Base-by-base conservation (phyloP, 1,284 basidiomycete genomes). In the Porphyrellus sp. region DNA sequence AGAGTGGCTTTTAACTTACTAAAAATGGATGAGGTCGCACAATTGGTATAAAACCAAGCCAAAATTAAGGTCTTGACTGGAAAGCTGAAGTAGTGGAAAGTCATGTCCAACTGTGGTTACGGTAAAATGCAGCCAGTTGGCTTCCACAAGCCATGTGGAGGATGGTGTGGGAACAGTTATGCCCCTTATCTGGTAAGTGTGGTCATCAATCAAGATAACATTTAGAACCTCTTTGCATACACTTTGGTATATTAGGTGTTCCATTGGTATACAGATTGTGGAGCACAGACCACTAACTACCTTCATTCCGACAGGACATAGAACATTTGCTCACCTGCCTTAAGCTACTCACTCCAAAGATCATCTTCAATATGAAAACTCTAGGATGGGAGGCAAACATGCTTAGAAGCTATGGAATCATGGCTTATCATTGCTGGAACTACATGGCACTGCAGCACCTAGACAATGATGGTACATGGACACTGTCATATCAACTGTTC, bases 391-490 rank as follows among this genome's bases (percentile, higher is more conserved):
- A 52, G 16, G 46, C 43, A 0, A 21, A 1, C 2, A 15, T 41
- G 0, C 51, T 58, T 0, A 27, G 49, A 0, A 8, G 4, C 3
- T 59, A 59, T 18, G 53, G 57, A 23, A 28, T 59, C 2, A 59
- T 42, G 0, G 50, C 33, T 0, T 59, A 39, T 24, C 52, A 59
- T 5, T 55, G 56, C 21, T 58, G 52, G 47, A 58, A 58, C 21
- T 58, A 58, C 13, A 25, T 58, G 0, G 56, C 52, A 5, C 52
- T 52, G 1, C 41, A 50, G 9, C 56, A 58, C 23, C 12, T 50
- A 0, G 47, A 58, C 21, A 28, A 45, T 4, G 56, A 58, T n/a
- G 25, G 3, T 2, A 39, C 37, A 12, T 58, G 45, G 41, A 58
- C 52, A 0, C 20, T 58, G 0, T 44, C 50, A 0, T 58, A 58